Evolutionary conservation across 2,329 filamentous ascomycete genomes (phyloP), one percentile per base, ranked within the genome.

Genomic region (Epichloe scottii): DNA sequence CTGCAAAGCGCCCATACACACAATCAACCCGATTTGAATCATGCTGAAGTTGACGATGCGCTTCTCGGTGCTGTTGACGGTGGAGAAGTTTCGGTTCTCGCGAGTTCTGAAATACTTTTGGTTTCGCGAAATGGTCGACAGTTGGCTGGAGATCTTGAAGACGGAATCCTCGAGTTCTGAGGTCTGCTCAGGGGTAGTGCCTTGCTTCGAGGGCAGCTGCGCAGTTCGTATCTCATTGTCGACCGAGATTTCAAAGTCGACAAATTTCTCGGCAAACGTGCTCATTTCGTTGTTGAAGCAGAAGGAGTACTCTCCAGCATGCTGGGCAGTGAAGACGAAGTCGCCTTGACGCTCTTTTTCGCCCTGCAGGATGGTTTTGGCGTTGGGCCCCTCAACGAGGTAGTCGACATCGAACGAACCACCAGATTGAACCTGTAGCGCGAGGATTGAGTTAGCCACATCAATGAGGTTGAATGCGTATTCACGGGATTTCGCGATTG

Each of bases 231-330:
- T 73, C 72, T 96, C 91, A 69, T 95, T 90, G 71, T 97, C 91
- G 65, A 96, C 91, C 55, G 90, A 80, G 65, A 98, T 95, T 72
- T 98, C 93, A 64, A 98, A 96, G 68, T 98, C 93, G 57, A 98
- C 90, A 66, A 89, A 83, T 74, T 98, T 98, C 72, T 98, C 93
- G 49, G 90, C 85, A 66, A 95, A 96, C 0, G 91, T 97, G 64
- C 87, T 95, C 87, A 98, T 95, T 66, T 93, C 86, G 65, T 98
- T 98, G 71, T 90, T 87, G 76, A 98, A 98, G 78, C 93, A 98
- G 74, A 98, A 97, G 50, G 83, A 81, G 73, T 97, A 96, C 63
- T 97, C 91, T 58, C 93, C 93, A 6, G 78, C 64, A 49, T 89
- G 81, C 62, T 89, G 88, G 44, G 90, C 93, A 0, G 90, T 95